Base-by-base conservation (phyloP, 1,284 basidiomycete genomes). In the Termitomyces sp. region DNA sequence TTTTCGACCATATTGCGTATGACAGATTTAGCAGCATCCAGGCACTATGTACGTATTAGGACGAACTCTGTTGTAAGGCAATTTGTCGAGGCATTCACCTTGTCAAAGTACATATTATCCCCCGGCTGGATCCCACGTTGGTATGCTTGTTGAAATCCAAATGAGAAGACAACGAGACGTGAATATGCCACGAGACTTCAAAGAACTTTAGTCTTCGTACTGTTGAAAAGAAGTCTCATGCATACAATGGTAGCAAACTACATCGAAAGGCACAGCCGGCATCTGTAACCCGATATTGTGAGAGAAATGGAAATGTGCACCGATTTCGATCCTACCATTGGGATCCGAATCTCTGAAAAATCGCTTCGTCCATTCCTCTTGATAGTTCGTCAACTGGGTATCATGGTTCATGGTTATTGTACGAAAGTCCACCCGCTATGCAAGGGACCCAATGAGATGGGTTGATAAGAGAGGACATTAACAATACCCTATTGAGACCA, bases 151-250 rank as follows among this genome's bases (percentile, higher is more conserved):
- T 92, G 89, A 71, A 91, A 91, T 2, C 87, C 89, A 61, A 92
- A 91, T 0, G 89, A 91, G 65, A 82, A 90, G 85, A 91, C 89
- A 41, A 92, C 89, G 8, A 92, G 78, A n/a, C 89, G 78, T 24
- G 86, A 87, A 64, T 92, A 92, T 47, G 76, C 82, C 53, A 85
- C 81, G 41, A 88, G 75, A 76, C 88, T 91, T 58, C 0, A 42
- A 41, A 34, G 40, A 30, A 30, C 9, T 41, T 69, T 43, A 72
- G 62, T 55, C 28, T 24, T 28, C 50, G 9, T 6, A 41, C 21
- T 12, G 19, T 26, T 30, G 42, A 19, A 50, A 39, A 47, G 33
- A 39, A 45, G 17, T 28, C 2, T 17, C 12, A 26, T 44, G 70
- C 86, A 62, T 68, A 91, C 89, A 88, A 91, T 5, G 89, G 89